Percentiles rank a stretch among this genome's conserved stretches.
phyloP scores from a whole-genome alignment of 2,329 filamentous ascomycete genomes.

The Exutisphaerella laricina region DNA sequence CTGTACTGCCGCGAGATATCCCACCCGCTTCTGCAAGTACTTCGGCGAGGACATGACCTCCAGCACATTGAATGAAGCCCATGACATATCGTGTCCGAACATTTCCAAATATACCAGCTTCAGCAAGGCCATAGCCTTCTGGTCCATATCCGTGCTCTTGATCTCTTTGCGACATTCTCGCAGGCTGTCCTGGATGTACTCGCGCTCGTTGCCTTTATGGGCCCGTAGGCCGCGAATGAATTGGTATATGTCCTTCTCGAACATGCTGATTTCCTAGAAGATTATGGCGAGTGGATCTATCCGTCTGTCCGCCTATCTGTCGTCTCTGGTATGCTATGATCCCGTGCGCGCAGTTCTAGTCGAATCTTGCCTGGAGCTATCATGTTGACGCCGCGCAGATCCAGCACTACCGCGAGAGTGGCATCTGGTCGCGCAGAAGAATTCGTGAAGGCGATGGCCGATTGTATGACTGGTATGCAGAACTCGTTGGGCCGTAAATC shows the following conservation, averaged over 20 bases:
- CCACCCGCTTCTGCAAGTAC: slow-evolving; percentile 90
- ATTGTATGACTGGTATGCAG: too few relatives aligned
- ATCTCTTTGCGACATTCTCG: slow-evolving; percentile 96
- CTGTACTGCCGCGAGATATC: slow-evolving; percentile 91
- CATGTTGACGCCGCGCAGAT: slow-evolving; percentile 9
- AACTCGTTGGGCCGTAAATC: not conserved
- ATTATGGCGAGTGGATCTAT: not conserved
- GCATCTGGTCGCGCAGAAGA: too few relatives aligned
- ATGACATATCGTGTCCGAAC: slow-evolving; percentile 99
- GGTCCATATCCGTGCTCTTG: slow-evolving; percentile 88
- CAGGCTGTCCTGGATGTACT: slow-evolving; percentile 88
- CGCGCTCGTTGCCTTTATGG: slow-evolving; percentile 90
- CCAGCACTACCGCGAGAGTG: slow-evolving; percentile 1
- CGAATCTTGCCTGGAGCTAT: slow-evolving; percentile 2
- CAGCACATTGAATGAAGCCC: slow-evolving; percentile 96
- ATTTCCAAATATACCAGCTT: slow-evolving; percentile 98
- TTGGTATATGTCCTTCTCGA: slow-evolving; percentile 98
- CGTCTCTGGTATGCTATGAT: not conserved
- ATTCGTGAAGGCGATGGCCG: too few relatives aligned
- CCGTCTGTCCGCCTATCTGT: not conserved
- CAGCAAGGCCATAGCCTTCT: slow-evolving; percentile 91
- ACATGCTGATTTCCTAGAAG: slow-evolving; percentile 53
- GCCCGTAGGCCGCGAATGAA: slow-evolving; percentile 93
- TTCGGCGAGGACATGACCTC: slow-evolving; percentile 98
- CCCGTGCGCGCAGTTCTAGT: slow-evolving; percentile 4